Base-by-base conservation (phyloP, 371 early-diverging fungal species). In the Sporodiniella umbellata region DNA sequence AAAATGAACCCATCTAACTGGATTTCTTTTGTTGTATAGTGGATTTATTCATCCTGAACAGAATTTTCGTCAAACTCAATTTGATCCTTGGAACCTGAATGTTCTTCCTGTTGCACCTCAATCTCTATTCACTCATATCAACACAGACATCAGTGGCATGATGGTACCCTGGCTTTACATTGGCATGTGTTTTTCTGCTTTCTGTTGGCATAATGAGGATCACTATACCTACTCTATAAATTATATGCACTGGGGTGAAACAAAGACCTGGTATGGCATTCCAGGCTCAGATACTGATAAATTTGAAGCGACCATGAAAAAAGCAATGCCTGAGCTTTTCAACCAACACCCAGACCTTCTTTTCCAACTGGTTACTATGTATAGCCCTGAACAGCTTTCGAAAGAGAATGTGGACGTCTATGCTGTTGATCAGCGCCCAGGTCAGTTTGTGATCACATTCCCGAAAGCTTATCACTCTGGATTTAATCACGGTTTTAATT, bases 241-340 rank as follows among this genome's bases (percentile, higher is more conserved):
- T 66, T 98, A 98, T 69, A 85, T 89, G 81, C 97, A 96, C 56
- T 89, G 86, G 85, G 98, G 98, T 10, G 97, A 93, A 50, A 90
- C 95, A n/a, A 98, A 98, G 68, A 96, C 96, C 0, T 98, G 98
- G 98, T 98, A 98, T 56, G 93, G 94, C 15, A 83, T 98, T n/a
- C 96, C 98, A 8, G 90, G 89, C 2, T 68, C 79, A 3, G 80
- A 88, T 51, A 94, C 95, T 0, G 70, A 68, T 33, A 74, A 78
- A 54, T 96, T 98, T 58, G 98, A 98, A 62, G 78, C 80, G 1
- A 81, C 86, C 2, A 93, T 95, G 94, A 74, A 74, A 42, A 70
- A 81, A 14, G 78, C 86, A 2, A 83, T 90, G 8, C 96, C 96
- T 0, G 93, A 95, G 59, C 72, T 96, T 31, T 95, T 96, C 67